Evolutionary conservation across 495 filamentous ascomycete genomes (phyloP), one percentile per base, ranked within the genome.

Genomic region (Saxophila tyrrhenica): DNA sequence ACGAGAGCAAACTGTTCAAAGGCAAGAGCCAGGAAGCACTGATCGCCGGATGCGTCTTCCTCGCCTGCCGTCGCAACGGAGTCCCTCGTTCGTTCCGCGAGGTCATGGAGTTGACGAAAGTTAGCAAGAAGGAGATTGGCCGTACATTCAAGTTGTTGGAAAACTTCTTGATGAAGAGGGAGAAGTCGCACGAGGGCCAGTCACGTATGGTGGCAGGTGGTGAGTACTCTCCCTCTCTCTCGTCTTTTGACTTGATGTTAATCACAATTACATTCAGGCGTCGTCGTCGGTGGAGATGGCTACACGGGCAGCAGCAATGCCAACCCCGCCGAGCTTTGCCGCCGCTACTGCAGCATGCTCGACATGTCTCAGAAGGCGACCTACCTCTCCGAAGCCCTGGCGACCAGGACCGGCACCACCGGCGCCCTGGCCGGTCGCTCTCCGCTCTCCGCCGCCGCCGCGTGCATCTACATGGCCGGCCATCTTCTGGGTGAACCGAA

Each of bases 51-150:
- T 95, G 90, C 68, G 91, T 98, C 69, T 95, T 97, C 73, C 89
- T 97, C 64, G 90, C 92, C 22, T 96, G 90, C 66, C 89, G 92
- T 32, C 88, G 95, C 69, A 84, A 83, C 63, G 79, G 81, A 58
- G 85, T 89, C 19, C 84, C 85, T 1, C 83, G 94, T 49, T 95
- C 88, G 0, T 98, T 97, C 73, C 82, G 83, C 22, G 94, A 97
- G 68, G 87, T 98, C 60, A 91, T 84, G 66, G 79, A 84, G 42
- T 72, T 96, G 68, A 97, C 92, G 41, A 92, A 91, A 62, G 91
- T 97, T 13, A 81, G 85, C 23, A 94, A 95, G 72, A 95, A 95
- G 72, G 94, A 97, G 65, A 96, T 97, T 60, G 94, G 94, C 20
- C 76, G 91, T 44, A 89, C 91, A 32, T 98, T 97, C 76, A 98